Evolutionary conservation across 192 early-diverging fungal species (phyloP).

Genomic region (Spinellus fusiger): DNA sequence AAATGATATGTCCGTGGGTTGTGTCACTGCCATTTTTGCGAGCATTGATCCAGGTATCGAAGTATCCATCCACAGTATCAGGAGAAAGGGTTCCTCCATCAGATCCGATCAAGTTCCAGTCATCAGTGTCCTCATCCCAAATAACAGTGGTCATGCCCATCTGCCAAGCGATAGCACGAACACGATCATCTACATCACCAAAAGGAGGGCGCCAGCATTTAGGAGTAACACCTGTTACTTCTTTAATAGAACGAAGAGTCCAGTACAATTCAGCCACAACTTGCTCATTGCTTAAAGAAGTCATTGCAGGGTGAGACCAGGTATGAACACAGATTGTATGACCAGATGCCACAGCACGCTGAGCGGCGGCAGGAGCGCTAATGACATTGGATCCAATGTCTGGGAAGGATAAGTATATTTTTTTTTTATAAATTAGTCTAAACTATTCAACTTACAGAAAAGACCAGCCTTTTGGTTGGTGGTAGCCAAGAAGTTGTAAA

Average conservation of each 20-base stretch:
- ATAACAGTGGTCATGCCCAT: constrained; percentile 29
- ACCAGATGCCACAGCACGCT: constrained; percentile 37
- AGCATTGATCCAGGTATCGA: constrained; percentile 19
- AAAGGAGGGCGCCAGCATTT: constrained; percentile 48
- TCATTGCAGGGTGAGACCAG: constrained; percentile 55
- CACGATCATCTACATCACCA: constrained; percentile 51
- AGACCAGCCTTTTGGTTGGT: constrained; percentile 39
- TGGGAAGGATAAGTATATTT: background rate
- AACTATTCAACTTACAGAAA: constrained; percentile 25
- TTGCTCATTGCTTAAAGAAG: constrained; percentile 36
- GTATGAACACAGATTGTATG: constrained; percentile 61
- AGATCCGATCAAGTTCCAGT: constrained; percentile 39
- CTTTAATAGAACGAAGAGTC: constrained; percentile 38
- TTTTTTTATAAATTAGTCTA: background rate
- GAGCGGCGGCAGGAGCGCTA: constrained; percentile 27
- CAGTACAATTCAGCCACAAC: constrained; percentile 53
- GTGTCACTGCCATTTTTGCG: constrained; percentile 22
- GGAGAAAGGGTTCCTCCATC: constrained; percentile 31
- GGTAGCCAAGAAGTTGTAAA: constrained; percentile 36
- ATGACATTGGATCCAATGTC: constrained; percentile 39
- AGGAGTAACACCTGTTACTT: constrained; percentile 38
- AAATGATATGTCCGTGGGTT: constrained; percentile 27
- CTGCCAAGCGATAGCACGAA: constrained; percentile 36
- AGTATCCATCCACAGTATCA: constrained; percentile 23
- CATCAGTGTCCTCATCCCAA: constrained; percentile 34